Evolutionary conservation across 345 rosid species (phyloP), one percentile per base, ranked within the genome.

Genomic region (Populus davidiana): DNA sequence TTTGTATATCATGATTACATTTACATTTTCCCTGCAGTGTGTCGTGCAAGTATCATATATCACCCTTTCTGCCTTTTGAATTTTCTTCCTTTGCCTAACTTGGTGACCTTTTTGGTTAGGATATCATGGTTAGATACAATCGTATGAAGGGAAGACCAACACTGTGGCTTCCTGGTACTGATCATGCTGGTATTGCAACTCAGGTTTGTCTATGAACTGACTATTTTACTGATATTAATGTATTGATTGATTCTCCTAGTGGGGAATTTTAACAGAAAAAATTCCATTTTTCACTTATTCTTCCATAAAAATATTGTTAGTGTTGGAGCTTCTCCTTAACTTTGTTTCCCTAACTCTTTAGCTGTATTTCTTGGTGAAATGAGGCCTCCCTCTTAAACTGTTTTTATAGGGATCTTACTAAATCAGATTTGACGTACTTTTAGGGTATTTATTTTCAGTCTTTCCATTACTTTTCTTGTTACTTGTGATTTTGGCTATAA

Each of bases 181-280:
- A 95, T 87, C 99, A 95, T 90, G 99, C 99, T 74, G 99, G 98
- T 64, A 95, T 93, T 68, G 99, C 99, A 76, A 93, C 99, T 72
- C 98, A 92, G 98, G 99, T 95, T 74, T 27, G 77, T 83, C 68
- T 81, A 69, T 67, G 35, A 64, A 75, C 71, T 59, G 25, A 82
- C 72, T 29, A 61, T 72, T 77, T 52, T 25, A 69, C 65, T 80
- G 71, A 70, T 52, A 27, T 81, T 25, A 6, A 49, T 43, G 23
- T 21, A 17, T 41, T 21, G 12, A 56, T 1, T 69, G 47, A 12
- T 29, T 25, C 70, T 72, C 29, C 31, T 74, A 33, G 27, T 67
- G 71, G 36, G 44, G 8, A 31, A 20, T 4, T 69, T 17, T 63
- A 7, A 11, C 29, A 25, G 4, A 12, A 25, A 65, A 10, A 27